These are phyloP conservation scores for Talaromyces sp. DNA, from an alignment of 2,329 filamentous ascomycete genomes.

Conservation along the genomic window DNA sequence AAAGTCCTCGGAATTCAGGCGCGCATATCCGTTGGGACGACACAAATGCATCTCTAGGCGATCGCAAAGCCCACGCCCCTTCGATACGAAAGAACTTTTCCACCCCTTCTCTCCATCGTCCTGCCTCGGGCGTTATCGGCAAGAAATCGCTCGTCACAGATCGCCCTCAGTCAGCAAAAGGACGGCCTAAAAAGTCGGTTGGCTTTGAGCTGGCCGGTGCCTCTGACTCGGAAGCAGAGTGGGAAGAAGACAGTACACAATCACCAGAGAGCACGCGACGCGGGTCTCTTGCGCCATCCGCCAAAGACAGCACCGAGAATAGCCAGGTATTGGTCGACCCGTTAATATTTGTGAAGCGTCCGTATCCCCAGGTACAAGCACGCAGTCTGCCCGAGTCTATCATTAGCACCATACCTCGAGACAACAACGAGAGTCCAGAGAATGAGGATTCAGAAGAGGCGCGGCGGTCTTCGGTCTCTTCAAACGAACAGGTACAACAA, in stretches of 20 bases:
- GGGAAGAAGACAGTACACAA: conserved; percentile 45
- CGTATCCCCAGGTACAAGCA: conserved; percentile 33
- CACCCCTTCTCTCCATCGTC: conserved; percentile 36
- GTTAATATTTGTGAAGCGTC: conserved; percentile 36
- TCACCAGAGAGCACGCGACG: conserved; percentile 44
- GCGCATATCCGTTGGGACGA: conserved; percentile 28
- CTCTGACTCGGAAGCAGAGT: conserved; percentile 41
- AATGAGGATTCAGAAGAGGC: conserved; percentile 17
- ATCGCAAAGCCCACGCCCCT: conserved; percentile 27
- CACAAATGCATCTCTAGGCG: conserved; percentile 27
- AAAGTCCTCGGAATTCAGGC: conserved; percentile 32
- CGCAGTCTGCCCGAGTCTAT: conserved; percentile 34
- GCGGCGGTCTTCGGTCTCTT: conserved; percentile 12
- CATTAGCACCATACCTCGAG: conserved; percentile 23
- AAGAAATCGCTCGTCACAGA: conserved; percentile 36
- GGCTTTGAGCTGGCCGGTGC: conserved; percentile 40
- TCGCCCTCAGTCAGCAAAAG: conserved; percentile 27
- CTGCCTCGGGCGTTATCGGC: conserved; percentile 28
- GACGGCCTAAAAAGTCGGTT: conserved; percentile 39
- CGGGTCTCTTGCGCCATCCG: conserved; percentile 35
- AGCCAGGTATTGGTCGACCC: conserved; percentile 31
- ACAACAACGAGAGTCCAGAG: conserved; percentile 15
- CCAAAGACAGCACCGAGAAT: conserved; percentile 30
- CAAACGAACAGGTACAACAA: conserved; percentile 15
- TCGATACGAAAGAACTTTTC: conserved; percentile 42